Base-by-base conservation (phyloP, 495 filamentous ascomycete species). In the Hyphodiscus hymeniophilus region DNA sequence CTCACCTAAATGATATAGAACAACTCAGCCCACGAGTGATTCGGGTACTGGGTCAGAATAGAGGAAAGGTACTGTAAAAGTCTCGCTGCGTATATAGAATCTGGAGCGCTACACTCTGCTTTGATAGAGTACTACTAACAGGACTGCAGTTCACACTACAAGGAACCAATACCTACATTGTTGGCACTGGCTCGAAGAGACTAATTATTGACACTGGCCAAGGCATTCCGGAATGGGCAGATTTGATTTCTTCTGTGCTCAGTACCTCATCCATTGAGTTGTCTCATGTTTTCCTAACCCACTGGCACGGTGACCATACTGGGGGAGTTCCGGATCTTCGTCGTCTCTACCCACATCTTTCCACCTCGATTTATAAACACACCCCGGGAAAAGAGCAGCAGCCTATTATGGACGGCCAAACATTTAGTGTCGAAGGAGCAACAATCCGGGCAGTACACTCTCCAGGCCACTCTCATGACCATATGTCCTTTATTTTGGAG, bases 271-370 rank as follows among this genome's bases (percentile, higher is more conserved):
- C 76, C 20, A 76, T 80, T 34, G 70, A 72, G 0, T 68, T 95
- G 18, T 66, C 76, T 23, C 64, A 68, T 16, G 78, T 75, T 3
- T 69, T 96, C 12, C 63, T 96, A 18, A 95, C 90, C 1, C 90
- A 96, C 63, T 86, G 86, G 84, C 90, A 96, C 62, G 72, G 63
- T 21, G 90, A 96, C 62, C 90, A 96, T 60, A 71, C 79, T 16
- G 76, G 77, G 18, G 90, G 90, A 1, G 67, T 95, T 3, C 44
- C 60, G 3, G 79, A 92, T 54, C 71, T 94, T 0, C 66, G 76
- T 10, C 52, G 63, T 7, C 50, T 80, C 11, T 85, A 72, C 42
- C 81, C 87, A 1, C 5, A 47, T 12, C 44, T 47, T 3, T 56
- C 72, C 23, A 78, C 65, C 3, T 59, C 57, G 4, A 52, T 85